Conservation (phyloP, 2,329 filamentous ascomycete genomes). For the Basipetospora chlamydospora region DNA sequence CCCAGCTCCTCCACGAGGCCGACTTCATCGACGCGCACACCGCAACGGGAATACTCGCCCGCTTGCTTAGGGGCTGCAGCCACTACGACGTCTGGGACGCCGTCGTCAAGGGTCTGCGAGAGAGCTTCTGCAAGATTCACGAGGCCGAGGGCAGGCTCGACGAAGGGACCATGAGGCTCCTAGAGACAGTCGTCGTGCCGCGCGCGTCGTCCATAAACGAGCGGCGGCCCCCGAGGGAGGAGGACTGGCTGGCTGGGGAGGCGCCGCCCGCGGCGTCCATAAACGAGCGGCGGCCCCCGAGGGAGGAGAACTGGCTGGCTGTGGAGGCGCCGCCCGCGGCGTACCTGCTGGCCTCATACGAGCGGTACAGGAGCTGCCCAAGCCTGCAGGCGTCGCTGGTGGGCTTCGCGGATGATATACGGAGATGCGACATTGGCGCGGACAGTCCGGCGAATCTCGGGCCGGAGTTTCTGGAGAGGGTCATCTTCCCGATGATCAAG, state of each 20-base stretch:
- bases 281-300: background rate
- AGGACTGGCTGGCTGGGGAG: too few species aligned
- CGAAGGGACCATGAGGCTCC: background rate
- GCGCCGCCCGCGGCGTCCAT: background rate
- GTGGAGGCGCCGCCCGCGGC: background rate
- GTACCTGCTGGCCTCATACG: too few species aligned
- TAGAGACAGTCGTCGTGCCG: background rate
- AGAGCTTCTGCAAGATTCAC: background rate
- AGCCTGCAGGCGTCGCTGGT: too few species aligned
- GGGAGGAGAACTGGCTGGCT: background rate
- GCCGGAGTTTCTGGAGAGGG: background rate
- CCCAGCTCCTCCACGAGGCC: background rate
- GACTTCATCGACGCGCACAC: background rate
- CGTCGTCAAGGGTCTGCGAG: background rate
- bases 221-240: background rate
- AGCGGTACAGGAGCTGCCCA: too few species aligned
- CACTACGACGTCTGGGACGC: background rate
- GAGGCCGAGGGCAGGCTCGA: background rate
- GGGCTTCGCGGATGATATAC: too few species aligned
- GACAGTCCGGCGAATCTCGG: background rate
- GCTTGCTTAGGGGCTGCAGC: background rate
- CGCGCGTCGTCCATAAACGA: background rate
- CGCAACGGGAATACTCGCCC: background rate
- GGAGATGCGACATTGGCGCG: too few species aligned
- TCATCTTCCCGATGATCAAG: slow-evolving; percentile 1